Base-by-base conservation (phyloP, 768 basidiomycete species). In the Leucogyrophana mollusca region DNA sequence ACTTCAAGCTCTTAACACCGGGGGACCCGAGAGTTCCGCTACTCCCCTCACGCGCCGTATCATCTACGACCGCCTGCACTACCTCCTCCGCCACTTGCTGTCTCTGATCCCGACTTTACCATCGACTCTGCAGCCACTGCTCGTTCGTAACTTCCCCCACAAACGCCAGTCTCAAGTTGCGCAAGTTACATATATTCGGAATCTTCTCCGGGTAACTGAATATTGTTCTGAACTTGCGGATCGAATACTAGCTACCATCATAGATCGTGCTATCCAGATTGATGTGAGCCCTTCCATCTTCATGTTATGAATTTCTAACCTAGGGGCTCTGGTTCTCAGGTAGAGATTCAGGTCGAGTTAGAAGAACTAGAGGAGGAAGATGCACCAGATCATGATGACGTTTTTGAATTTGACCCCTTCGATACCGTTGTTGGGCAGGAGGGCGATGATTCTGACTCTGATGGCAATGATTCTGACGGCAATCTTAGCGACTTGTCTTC, bases 331-430 rank as follows among this genome's bases (percentile, higher is more conserved):
- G 7, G 13, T 4, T 27, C 39, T 2, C 51, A 94, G 92, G 91
- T 96, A 21, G 95, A 99, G 67, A 94, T 99, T 24, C 94, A 96
- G 61, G 87, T 92, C n/a, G 93, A 94, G 57, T 60, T 93, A 3
- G 94, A 97, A 60, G 92, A 96, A 54, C 71, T 94, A 4, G 94
- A 95, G 56, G 87, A 87, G 3, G 73, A 76, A 11, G 78, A 77
- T 14, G 51, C 57, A 3, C 47, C 71, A 49, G 82, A 82, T 23
- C 73, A 74, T n/a, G 77, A 73, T 2, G 73, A 73, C 13, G 46
- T 87, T 14, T 90, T 87, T 54, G 83, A 89, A 37, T 63, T 90
- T 17, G 93, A 96, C 65, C 90, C 90, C 1, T 92, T 95, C 53
- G 92, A 94, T 53, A 77, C 76, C n/a, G 70, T 86, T 22, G 67